Percentiles rank a stretch among this genome's conserved stretches.
phyloP scores from a whole-genome alignment of 768 basidiomycete species.

The Leccinellum albellum region DNA sequence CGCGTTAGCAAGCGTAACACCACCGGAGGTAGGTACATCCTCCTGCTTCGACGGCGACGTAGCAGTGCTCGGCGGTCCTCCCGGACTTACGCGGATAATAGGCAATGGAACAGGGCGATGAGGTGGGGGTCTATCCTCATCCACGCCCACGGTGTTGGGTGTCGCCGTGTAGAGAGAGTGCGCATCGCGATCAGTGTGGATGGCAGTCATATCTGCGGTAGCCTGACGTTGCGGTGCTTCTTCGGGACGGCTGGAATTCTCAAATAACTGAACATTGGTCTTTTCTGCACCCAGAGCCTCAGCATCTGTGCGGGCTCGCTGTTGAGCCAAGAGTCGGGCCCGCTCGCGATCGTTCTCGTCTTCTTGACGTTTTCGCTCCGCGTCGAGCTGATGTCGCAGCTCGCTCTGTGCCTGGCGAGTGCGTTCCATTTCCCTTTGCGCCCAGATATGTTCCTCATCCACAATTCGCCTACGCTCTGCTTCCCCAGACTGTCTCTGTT shows the following conservation, averaged over 20 bases:
- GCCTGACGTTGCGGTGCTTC: conserved; percentile 16
- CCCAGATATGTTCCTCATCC: conserved; percentile 17
- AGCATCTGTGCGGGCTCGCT: conserved; percentile 7
- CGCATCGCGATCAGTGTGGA: conserved; percentile 21
- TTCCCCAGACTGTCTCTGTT: conserved; percentile 14
- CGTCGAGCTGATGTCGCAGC: conserved; percentile 1
- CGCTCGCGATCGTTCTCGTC: not conserved
- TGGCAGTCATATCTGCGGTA: conserved; percentile 24
- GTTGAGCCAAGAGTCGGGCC: conserved; percentile 10
- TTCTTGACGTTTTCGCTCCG: conserved; percentile 9
- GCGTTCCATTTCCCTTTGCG: conserved; percentile 9
- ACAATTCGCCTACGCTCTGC: conserved; percentile 10
- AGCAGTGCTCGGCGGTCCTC: not conserved
- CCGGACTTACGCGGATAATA: not conserved
- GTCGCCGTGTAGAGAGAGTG: not conserved
- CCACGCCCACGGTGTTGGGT: not conserved
- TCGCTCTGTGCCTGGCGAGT: conserved; percentile 4
- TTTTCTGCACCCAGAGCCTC: not conserved
- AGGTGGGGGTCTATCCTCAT: not conserved
- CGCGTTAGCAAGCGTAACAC: conserved; percentile 14
- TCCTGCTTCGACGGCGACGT: conserved; percentile 1
- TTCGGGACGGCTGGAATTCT: not conserved
- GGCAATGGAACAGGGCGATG: not conserved
- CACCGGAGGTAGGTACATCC: conserved; percentile 12
- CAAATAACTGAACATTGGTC: not conserved